Percentiles rank a stretch among this genome's conserved stretches.
phyloP scores from a whole-genome alignment of 441 rosid species.

The Flueggea neowawraea region DNA sequence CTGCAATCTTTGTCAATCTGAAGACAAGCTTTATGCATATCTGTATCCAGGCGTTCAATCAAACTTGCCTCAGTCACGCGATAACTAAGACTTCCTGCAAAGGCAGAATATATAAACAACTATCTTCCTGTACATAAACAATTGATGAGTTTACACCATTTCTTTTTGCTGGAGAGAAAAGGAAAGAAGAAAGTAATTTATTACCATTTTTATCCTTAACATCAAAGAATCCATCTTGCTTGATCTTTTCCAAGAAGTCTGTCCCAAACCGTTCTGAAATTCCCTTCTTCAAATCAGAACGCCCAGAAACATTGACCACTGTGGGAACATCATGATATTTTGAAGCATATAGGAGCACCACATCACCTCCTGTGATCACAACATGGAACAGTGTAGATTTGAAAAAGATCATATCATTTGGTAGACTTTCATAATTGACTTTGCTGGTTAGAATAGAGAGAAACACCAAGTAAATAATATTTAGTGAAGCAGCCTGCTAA shows the following conservation, averaged over 20 bases:
- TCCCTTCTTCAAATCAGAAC: constrained; percentile 63
- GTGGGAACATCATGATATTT: constrained; percentile 53
- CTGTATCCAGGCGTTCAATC: constrained; percentile 68
- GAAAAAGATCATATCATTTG: no score
- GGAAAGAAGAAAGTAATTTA: background rate
- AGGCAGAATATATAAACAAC: background rate
- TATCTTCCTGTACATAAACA: background rate
- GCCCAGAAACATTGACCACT: constrained; percentile 79
- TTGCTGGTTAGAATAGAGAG: no score
- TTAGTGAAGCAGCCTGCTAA: no score
- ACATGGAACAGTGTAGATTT: background rate
- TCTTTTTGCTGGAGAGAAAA: no score
- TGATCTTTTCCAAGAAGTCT: constrained; percentile 52
- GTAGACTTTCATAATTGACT: no score
- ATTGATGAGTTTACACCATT: no score
- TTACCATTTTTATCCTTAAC: constrained; percentile 62
- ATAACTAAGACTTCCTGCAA: constrained; percentile 52
- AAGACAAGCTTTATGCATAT: constrained; percentile 52
- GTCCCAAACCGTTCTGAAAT: constrained; percentile 69
- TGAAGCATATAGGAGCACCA: constrained; percentile 83
- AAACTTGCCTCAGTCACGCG: constrained; percentile 65
- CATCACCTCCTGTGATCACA: constrained; percentile 57
- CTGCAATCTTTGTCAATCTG: constrained; percentile 58
- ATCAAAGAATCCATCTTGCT: constrained; percentile 62
- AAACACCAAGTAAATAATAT: no score